Conservation (phyloP, 176 grass and related monocot species). For the Avena atlantica region DNA sequence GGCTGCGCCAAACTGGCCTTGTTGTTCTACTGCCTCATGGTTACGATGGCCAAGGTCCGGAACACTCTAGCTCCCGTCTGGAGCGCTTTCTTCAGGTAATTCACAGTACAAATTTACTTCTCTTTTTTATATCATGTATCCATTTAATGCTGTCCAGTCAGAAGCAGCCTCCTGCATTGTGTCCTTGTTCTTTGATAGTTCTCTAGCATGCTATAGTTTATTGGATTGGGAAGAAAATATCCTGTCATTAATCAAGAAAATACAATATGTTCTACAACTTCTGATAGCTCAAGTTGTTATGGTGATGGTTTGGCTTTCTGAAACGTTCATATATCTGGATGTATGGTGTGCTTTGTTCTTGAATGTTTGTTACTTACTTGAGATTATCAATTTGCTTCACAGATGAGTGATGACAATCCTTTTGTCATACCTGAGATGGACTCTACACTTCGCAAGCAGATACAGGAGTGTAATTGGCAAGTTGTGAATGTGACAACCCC, state of each 20-base stretch:
- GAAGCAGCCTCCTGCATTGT: background rate
- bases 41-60: conserved; percentile 96
- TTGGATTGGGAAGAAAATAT: background rate
- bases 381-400: conserved; percentile 13
- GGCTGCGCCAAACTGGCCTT: conserved; percentile 89
- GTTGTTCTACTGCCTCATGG: conserved; percentile 89
- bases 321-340: background rate
- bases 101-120: background rate
- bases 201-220: background rate
- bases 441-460: conserved; percentile 88
- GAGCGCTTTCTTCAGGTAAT: conserved; percentile 97
- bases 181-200: conserved; percentile 17
- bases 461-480: conserved; percentile 98
- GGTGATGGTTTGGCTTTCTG: background rate
- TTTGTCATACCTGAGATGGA: conserved; percentile 98
- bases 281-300: background rate
- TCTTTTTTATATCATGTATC: conserved; percentile 14
- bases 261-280: conserved; percentile 17
- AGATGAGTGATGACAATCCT: conserved; percentile 99
- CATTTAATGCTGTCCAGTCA: background rate
- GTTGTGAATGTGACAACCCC: conserved; percentile 97
- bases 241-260: background rate
- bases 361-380: conserved; percentile 16
- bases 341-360: background rate
- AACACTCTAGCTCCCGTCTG: conserved; percentile 89